phyloP scores from a whole-genome alignment of 108 stramenopile species.

The Seminavis robusta region DNA sequence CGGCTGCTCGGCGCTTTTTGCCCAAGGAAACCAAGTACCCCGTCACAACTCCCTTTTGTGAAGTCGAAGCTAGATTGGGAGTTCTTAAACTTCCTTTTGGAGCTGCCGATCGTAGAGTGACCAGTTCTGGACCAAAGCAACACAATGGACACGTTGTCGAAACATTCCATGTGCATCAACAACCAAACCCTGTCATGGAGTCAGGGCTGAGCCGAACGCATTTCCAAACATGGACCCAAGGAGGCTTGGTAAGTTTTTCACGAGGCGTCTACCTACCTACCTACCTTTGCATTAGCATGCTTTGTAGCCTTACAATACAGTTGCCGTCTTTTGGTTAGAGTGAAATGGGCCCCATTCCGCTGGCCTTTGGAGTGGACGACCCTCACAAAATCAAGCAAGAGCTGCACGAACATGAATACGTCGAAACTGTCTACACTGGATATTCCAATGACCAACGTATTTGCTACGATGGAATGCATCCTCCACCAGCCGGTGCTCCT shows the following conservation, averaged over 20 bases:
- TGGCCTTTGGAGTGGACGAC: constrained; percentile 52
- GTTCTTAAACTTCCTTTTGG: constrained; percentile 59
- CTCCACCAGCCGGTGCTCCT: no score
- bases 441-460: constrained; percentile 59
- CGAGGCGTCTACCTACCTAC: no score
- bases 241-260: no score
- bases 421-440: constrained; percentile 76
- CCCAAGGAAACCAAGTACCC: constrained; percentile 22
- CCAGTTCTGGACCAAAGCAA: constrained; percentile 61
- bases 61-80: constrained; percentile 80
- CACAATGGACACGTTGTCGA: constrained; percentile 48
- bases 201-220: constrained; percentile 71
- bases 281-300: no score
- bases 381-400: constrained; percentile 48
- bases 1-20: constrained; percentile 38
- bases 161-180: constrained; percentile 54
- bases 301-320: no score
- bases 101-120: constrained; percentile 46
- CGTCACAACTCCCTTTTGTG: constrained; percentile 48
- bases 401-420: constrained; percentile 52
- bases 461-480: constrained; percentile 52
- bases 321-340: no score
- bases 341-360: constrained; percentile 52
- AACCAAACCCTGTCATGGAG: constrained; percentile 39
- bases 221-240: constrained; percentile 68